Percentiles rank a stretch among this genome's conserved stretches.
phyloP scores from a whole-genome alignment of 2,329 filamentous ascomycete species.

The Pseudogymnoascus sp. region DNA sequence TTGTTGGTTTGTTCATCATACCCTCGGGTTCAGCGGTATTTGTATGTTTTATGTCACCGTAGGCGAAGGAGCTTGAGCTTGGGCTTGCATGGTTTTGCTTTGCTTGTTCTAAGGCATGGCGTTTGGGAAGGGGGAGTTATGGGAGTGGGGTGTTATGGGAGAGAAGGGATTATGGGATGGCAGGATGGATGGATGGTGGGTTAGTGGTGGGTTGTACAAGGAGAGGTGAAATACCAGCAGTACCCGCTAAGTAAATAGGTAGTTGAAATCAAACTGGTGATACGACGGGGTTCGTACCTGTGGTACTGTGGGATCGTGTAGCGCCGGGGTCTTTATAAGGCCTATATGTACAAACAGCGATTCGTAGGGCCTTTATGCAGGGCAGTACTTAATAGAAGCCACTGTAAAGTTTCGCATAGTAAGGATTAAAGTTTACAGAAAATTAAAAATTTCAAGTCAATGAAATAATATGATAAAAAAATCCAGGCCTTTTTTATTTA shows the following conservation, averaged over 20 bases:
- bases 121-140: background rate
- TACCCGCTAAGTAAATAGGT: background rate
- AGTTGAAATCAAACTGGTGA: background rate
- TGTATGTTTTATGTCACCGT: background rate
- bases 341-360: too few species aligned
- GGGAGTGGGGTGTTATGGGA: too few species aligned
- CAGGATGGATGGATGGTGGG: background rate
- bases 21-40: background rate
- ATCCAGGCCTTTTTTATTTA: background rate
- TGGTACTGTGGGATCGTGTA: background rate
- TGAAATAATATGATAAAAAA: background rate
- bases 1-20: background rate
- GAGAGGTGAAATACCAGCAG: background rate
- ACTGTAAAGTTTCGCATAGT: too few species aligned
- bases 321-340: too few species aligned
- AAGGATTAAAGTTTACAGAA: too few species aligned
- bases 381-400: too few species aligned
- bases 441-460: too few species aligned
- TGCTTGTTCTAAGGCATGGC: background rate
- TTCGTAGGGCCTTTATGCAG: too few species aligned
- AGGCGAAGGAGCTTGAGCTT: background rate
- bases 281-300: background rate
- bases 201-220: background rate
- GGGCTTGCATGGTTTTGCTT: background rate
- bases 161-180: background rate